These are phyloP conservation scores for Tolypocladium paradoxum DNA, from an alignment of 2,329 filamentous ascomycete species.

Conservation along the genomic window DNA sequence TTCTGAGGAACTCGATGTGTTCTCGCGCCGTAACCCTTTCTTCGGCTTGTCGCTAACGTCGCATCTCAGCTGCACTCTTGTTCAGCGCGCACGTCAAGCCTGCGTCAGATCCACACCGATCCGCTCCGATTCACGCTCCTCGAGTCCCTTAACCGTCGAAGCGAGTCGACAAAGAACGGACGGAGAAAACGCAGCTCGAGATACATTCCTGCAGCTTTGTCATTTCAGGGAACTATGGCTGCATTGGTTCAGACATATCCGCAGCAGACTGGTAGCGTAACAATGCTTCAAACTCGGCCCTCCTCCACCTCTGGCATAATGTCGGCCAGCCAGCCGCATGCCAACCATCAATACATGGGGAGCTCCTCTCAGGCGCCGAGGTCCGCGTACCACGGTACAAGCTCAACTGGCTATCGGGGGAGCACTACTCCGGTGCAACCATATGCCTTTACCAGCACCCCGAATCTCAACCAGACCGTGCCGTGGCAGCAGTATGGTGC, in stretches of 20 bases:
- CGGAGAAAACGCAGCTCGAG: not conserved
- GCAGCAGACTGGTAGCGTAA: constrained; percentile 61
- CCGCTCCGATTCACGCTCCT: not conserved
- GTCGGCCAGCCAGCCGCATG: constrained; percentile 37
- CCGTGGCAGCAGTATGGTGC: constrained; percentile 40
- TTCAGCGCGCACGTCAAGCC: not conserved
- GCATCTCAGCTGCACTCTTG: not conserved
- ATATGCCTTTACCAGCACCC: constrained; percentile 66
- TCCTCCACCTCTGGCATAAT: constrained; percentile 41
- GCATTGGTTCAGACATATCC: constrained; percentile 74
- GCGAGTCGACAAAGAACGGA: not conserved
- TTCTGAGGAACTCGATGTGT: not conserved
- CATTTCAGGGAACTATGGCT: constrained; percentile 51
- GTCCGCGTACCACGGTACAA: constrained; percentile 17
- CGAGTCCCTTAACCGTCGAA: not conserved
- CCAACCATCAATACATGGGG: constrained; percentile 38
- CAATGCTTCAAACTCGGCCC: constrained; percentile 66
- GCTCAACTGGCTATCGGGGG: constrained; percentile 40
- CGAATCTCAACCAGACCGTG: constrained; percentile 45
- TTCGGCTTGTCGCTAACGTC: not conserved
- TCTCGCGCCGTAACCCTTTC: not conserved
- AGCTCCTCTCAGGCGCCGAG: constrained; percentile 22
- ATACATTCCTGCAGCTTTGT: not conserved
- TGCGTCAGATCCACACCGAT: not conserved
- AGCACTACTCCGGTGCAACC: constrained; percentile 55